A percentile compares a stretch with the other conserved stretches of the same genome.
phyloP scores from a whole-genome alignment of 2,329 filamentous ascomycete species.

The Lecanicillium sp. region DNA sequence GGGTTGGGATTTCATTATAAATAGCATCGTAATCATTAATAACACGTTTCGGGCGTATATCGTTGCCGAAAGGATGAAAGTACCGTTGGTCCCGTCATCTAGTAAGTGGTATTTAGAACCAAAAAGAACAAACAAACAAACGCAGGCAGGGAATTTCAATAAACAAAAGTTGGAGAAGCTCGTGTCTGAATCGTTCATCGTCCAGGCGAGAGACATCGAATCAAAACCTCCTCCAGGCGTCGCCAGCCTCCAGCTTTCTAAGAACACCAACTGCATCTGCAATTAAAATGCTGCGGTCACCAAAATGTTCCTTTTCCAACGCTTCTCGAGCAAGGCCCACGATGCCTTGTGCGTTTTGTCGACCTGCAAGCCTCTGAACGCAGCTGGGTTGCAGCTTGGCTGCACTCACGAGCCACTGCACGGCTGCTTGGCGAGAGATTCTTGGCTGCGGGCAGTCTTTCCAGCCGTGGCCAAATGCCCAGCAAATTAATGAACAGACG shows the following conservation, averaged over 20 bases:
- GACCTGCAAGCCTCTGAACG: constrained; percentile 27
- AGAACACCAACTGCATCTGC: constrained; percentile 46
- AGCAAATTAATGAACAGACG: constrained; percentile 49
- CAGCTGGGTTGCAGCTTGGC: constrained; percentile 31
- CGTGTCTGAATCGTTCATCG: too few species aligned
- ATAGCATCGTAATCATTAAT: too few species aligned
- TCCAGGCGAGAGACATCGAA: too few species aligned
- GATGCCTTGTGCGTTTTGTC: constrained; percentile 34
- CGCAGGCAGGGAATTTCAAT: too few species aligned
- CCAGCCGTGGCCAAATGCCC: constrained; percentile 40
- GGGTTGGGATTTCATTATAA: too few species aligned
- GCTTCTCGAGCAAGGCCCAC: constrained; percentile 38
- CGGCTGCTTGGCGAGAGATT: constrained; percentile 19
- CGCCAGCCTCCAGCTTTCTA: constrained; percentile 39
- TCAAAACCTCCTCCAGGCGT: constrained; percentile 33
- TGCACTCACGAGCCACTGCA: constrained; percentile 31
- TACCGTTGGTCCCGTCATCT: too few species aligned
- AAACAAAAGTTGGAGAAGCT: too few species aligned
- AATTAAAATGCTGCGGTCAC: constrained; percentile 39
- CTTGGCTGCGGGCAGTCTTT: constrained; percentile 12
- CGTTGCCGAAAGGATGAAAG: too few species aligned
- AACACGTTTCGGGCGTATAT: too few species aligned
- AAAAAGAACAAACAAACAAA: too few species aligned
- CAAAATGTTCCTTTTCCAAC: constrained; percentile 41
- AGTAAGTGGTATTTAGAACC: too few species aligned